Evolutionary conservation across 2,329 filamentous ascomycete genomes (phyloP).

Genomic region (Alternaria viburni): DNA sequence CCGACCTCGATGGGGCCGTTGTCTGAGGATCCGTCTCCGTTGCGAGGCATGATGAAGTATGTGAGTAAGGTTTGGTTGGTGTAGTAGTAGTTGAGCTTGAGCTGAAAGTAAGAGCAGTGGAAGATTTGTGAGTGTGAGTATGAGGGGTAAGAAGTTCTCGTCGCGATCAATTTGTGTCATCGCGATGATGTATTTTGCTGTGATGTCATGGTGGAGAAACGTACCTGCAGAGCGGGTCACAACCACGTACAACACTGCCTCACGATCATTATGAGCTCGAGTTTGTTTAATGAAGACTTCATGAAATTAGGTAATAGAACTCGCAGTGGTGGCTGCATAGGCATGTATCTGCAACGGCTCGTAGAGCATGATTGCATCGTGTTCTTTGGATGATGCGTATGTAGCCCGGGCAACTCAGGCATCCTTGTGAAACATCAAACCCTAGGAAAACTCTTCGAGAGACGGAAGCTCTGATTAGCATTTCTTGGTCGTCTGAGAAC

Average conservation of each 20-base stretch:
- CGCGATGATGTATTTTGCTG: slow-evolving; percentile 5
- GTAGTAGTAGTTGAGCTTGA: not conserved
- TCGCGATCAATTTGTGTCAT: not conserved
- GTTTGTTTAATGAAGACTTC: not conserved
- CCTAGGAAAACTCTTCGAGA: not conserved
- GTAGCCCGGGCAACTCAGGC: not conserved
- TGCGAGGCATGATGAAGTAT: slow-evolving; percentile 46
- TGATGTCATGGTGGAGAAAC: slow-evolving; percentile 18
- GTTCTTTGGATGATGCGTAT: not conserved
- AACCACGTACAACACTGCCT: not conserved
- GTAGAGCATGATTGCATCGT: not conserved
- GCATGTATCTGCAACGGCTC: not conserved
- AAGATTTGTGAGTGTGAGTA: not conserved
- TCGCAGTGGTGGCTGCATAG: not conserved
- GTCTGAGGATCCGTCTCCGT: slow-evolving; percentile 50
- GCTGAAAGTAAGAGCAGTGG: not conserved
- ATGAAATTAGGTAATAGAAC: not conserved
- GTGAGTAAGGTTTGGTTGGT: not conserved
- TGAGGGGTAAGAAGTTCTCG: not conserved
- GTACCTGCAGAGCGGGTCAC: not conserved
- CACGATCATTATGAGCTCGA: not conserved
- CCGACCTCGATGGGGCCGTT: slow-evolving; percentile 48
- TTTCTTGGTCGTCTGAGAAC: not conserved
- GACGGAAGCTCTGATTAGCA: not conserved
- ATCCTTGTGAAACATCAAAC: not conserved